These are phyloP conservation scores for Dactylellina leptospora DNA, from an alignment of 2,329 filamentous ascomycete genomes.

Conservation along the genomic window DNA sequence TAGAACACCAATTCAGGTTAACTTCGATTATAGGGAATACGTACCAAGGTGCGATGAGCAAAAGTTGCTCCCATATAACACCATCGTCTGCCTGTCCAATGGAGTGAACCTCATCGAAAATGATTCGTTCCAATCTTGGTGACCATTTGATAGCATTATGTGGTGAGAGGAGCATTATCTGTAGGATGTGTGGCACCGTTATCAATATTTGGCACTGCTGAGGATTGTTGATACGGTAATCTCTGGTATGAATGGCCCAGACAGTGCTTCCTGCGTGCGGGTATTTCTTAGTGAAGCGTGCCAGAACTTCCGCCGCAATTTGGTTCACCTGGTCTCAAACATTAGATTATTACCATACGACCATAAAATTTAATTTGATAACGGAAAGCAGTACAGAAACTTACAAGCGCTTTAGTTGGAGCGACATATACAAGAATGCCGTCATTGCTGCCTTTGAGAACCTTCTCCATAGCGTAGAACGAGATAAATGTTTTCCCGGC, in stretches of 20 bases:
- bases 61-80: conserved; percentile 79
- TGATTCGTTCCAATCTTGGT: conserved; percentile 74
- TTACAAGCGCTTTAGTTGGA: conserved; percentile 77
- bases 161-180: conserved; percentile 77
- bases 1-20: too few relatives aligned
- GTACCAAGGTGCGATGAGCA: conserved; percentile 72
- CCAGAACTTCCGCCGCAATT: conserved; percentile 80
- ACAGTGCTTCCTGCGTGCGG: conserved; percentile 71
- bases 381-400: not conserved
- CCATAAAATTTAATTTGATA: not conserved
- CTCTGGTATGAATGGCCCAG: conserved; percentile 80
- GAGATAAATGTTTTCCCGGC: conserved; percentile 85
- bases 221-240: conserved; percentile 78
- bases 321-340: conserved; percentile 74
- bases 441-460: conserved; percentile 73
- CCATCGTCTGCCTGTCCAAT: conserved; percentile 81
- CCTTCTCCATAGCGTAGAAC: conserved; percentile 82
- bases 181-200: conserved; percentile 79
- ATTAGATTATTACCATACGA: too few relatives aligned
- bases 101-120: conserved; percentile 83
- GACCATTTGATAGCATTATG: conserved; percentile 74
- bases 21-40: too few relatives aligned
- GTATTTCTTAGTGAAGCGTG: conserved; percentile 73
- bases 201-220: conserved; percentile 77
- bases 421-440: conserved; percentile 80